phyloP scores from a whole-genome alignment of 441 rosid genomes.

The Pelargonium fulgidum region DNA sequence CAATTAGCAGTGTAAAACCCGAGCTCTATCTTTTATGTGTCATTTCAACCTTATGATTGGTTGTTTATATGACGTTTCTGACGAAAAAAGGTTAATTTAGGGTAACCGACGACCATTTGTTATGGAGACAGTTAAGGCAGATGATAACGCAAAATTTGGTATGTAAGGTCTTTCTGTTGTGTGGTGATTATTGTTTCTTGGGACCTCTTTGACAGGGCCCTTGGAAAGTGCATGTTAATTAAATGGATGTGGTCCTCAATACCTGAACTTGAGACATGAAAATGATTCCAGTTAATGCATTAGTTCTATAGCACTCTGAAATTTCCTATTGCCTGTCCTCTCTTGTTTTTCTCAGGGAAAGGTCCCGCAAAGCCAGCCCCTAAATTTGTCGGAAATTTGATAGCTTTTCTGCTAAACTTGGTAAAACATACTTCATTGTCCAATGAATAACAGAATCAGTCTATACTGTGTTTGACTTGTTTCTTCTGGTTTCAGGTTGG shows the following conservation, averaged over 20 bases:
- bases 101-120: slow-evolving; percentile 83
- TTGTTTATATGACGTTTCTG: neutral
- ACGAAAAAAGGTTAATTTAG: slow-evolving; percentile 31
- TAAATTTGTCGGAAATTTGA: slow-evolving; percentile 63
- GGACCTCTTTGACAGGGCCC: neutral
- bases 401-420: slow-evolving; percentile 71
- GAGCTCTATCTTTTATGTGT: slow-evolving; percentile 11
- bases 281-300: neutral
- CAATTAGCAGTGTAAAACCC: slow-evolving; percentile 60
- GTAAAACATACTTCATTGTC: slow-evolving; percentile 30
- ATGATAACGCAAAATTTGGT: slow-evolving; percentile 85
- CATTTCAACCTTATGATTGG: slow-evolving; percentile 1
- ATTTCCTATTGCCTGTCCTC: neutral
- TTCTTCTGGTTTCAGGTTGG: slow-evolving; percentile 52
- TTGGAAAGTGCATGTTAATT: neutral
- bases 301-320: neutral
- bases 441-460: neutral
- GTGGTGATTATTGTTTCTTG: neutral
- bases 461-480: slow-evolving; percentile 13
- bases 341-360: slow-evolving; percentile 39
- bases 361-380: slow-evolving; percentile 95
- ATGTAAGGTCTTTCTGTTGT: slow-evolving; percentile 16
- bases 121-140: slow-evolving; percentile 91
- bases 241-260: neutral
- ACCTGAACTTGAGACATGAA: neutral